These are phyloP conservation scores for Penicillium sp. DNA, from an alignment of 2,329 filamentous ascomycete genomes.

Conservation along the genomic window DNA sequence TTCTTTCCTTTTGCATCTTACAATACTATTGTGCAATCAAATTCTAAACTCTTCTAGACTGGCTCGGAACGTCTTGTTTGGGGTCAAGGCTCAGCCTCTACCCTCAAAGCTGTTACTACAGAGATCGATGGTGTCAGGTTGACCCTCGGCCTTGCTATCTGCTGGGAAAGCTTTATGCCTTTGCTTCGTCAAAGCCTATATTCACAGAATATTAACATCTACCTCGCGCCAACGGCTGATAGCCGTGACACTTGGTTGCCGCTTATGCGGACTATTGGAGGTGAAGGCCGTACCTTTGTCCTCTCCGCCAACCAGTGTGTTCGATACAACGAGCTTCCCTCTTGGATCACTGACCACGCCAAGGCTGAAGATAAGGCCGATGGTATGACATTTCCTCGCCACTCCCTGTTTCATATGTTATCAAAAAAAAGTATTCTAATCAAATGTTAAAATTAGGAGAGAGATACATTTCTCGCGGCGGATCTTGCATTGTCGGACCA, in stretches of 20 bases:
- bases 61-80: slow-evolving; percentile 82
- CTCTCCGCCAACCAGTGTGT: slow-evolving; percentile 85
- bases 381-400: neutral
- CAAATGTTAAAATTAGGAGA: neutral
- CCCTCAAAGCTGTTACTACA: slow-evolving; percentile 77
- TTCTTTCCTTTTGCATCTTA: slow-evolving; percentile 16
- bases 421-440: too few species aligned
- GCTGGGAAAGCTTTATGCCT: slow-evolving; percentile 98
- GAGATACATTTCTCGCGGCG: slow-evolving; percentile 63
- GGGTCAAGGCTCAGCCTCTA: slow-evolving; percentile 81
- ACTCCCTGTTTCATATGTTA: neutral
- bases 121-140: slow-evolving; percentile 77
- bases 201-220: slow-evolving; percentile 87
- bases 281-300: slow-evolving; percentile 84
- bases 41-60: slow-evolving; percentile 55
- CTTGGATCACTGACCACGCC: slow-evolving; percentile 54
- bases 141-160: slow-evolving; percentile 84
- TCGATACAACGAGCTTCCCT: slow-evolving; percentile 60
- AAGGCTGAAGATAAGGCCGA: slow-evolving; percentile 25
- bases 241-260: slow-evolving; percentile 78
- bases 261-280: slow-evolving; percentile 79
- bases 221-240: slow-evolving; percentile 89
- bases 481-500: slow-evolving; percentile 80
- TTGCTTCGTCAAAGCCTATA: slow-evolving; percentile 82
- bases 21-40: neutral